Evolutionary conservation across 2,329 filamentous ascomycete genomes (phyloP), one percentile per base, ranked within the genome.

Genomic region (Tolypocladium cylindrosporum): DNA sequence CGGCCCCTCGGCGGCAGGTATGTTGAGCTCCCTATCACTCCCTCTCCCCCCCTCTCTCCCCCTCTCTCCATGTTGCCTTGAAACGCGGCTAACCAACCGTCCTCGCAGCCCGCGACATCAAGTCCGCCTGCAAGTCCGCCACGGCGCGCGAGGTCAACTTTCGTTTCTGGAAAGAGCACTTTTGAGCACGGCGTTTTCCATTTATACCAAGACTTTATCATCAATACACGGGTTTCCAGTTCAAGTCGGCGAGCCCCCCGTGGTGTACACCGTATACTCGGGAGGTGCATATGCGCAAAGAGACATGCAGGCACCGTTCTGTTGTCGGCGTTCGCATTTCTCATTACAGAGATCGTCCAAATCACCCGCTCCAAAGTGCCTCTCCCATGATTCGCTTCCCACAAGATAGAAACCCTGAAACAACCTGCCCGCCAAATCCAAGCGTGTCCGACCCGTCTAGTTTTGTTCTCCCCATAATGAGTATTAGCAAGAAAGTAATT

Each of bases 111-210:
- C 83, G 91, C 64, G 85, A 90, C 67, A 97, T 99, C 71, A 88
- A 89, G 73, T 84, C 85, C 69, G 92, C 93, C 19, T 89, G 90
- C 64, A 89, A 88, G 68, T 72, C 78, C 56, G 87, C 88, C 19
- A 89, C 85, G 14, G 85, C 83, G 42, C 83, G 83, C 61, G 89
- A 96, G 65, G 91, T 99, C 58, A 84, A 87, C 67, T 99, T 97
- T 78, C 89, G 90, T 67, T 99, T 99, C 79, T 99, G 94, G 94
- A 99, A 99, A 78, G 94, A 99, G 75, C 93, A 99, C 70, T 87
- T 87, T 70, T 87, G 80, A 68, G 42, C 5, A 43, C 24, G 27
- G 48, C 16, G 48, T 36, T 36, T 31, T 36, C 19, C 16, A 13
- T 36, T 39, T 34, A 16, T 36, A 34, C 16, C 31, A 36, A 21